phyloP scores from a whole-genome alignment of 768 basidiomycete species.

The Neoboletus subvelutipes region DNA sequence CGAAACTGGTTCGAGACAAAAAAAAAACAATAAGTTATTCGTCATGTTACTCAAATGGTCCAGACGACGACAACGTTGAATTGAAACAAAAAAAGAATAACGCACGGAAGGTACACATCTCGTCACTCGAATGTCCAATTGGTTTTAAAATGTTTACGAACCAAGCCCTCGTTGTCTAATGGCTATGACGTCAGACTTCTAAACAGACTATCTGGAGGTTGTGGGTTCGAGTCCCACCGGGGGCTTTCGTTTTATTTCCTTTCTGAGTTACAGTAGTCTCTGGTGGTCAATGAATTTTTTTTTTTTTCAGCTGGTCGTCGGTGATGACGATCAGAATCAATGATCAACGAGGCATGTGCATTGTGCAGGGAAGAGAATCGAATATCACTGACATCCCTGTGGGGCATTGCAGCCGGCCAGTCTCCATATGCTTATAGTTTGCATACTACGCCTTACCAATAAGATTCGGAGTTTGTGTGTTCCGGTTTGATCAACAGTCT shows the following conservation, averaged over 20 bases:
- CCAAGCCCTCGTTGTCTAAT: constrained; percentile 80
- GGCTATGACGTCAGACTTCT: constrained; percentile 92
- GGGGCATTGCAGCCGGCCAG: background rate
- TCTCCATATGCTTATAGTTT: background rate
- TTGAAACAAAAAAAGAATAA: background rate
- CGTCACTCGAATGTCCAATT: background rate
- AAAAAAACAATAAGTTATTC: too few relatives aligned
- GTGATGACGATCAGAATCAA: background rate
- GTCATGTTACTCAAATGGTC: background rate
- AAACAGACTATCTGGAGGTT: constrained; percentile 81
- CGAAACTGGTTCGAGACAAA: too few relatives aligned
- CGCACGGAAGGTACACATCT: background rate
- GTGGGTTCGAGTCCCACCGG: constrained; percentile 86
- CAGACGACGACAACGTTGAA: background rate
- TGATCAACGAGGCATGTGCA: background rate
- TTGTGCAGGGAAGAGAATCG: background rate
- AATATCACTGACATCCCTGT: background rate
- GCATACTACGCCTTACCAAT: constrained; percentile 3
- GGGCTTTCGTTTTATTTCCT: constrained; percentile 44
- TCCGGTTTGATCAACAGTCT: constrained; percentile 8
- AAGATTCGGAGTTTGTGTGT: constrained; percentile 4
- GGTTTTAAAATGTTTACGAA: background rate
- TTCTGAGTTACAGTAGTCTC: background rate
- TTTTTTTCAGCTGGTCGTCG: too few relatives aligned
- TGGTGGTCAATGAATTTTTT: background rate